These are phyloP conservation scores for Pyrenophora teres DNA, from an alignment of 2,329 filamentous ascomycete genomes.

Conservation along the genomic window DNA sequence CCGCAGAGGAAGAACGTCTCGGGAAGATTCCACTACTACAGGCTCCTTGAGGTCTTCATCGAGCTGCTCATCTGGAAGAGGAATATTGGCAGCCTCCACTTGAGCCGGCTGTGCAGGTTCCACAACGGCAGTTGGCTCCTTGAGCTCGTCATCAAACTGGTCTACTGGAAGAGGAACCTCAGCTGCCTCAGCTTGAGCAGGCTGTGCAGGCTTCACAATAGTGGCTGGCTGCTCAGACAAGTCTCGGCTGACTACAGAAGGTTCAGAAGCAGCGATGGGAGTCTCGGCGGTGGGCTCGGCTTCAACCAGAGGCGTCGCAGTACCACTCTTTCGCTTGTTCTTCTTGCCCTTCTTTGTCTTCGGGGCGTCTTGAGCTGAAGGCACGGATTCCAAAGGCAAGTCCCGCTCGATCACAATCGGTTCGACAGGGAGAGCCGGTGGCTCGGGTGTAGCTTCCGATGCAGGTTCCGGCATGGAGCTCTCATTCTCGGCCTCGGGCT, in stretches of 20 bases:
- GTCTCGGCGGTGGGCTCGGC: neutral
- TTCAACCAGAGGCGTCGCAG: slow-evolving; percentile 13
- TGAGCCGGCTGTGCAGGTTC: neutral
- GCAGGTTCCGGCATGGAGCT: neutral
- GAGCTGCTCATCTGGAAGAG: neutral
- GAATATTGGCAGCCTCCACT: slow-evolving; percentile 1
- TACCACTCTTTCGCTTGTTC: slow-evolving; percentile 22
- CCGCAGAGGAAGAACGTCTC: neutral
- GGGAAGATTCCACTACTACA: neutral
- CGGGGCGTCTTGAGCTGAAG: slow-evolving; percentile 7
- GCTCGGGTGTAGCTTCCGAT: neutral
- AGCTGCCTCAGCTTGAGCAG: neutral
- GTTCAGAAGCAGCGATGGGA: neutral
- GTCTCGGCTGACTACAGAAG: neutral
- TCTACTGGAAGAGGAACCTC: slow-evolving; percentile 1
- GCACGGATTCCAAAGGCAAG: neutral
- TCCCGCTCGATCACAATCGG: neutral
- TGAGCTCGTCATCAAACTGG: slow-evolving; percentile 4
- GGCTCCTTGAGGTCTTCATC: slow-evolving; percentile 4
- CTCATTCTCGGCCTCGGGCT: neutral
- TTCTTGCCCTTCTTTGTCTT: slow-evolving; percentile 34
- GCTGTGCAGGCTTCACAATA: neutral
- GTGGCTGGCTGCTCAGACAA: neutral
- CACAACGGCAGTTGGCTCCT: neutral
- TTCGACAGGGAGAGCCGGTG: neutral